Evolutionary conservation across 441 rosid genomes (phyloP).

Genomic region (Geranium incanum): DNA sequence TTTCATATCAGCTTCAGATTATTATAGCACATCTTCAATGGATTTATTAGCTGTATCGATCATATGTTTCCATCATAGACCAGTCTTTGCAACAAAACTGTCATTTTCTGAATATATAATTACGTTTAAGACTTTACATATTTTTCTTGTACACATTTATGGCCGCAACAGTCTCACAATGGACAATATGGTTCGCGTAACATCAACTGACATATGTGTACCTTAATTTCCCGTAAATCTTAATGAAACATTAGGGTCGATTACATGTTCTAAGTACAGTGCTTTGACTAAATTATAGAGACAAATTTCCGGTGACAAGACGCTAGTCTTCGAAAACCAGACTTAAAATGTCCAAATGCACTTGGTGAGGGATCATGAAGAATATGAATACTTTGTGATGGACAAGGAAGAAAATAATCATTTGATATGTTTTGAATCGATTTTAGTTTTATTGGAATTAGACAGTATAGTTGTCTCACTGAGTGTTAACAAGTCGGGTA

Average conservation of each 20-base stretch:
- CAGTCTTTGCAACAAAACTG: not conserved
- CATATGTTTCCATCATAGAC: not conserved
- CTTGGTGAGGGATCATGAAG: too few relatives aligned
- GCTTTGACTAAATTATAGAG: not conserved
- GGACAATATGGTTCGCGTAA: not conserved
- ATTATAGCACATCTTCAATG: not conserved
- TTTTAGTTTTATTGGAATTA: too few relatives aligned
- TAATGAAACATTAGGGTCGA: too few relatives aligned
- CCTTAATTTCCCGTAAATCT: not conserved
- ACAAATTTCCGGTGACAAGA: not conserved
- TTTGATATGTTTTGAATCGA: too few relatives aligned
- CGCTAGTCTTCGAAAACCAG: not conserved
- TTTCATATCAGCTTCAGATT: not conserved
- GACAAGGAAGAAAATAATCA: too few relatives aligned
- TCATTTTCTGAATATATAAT: not conserved
- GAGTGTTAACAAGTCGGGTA: too few relatives aligned
- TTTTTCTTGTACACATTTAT: not conserved
- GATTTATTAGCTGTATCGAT: constrained; percentile 1
- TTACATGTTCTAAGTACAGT: not conserved
- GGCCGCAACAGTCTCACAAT: not conserved
- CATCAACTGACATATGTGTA: not conserved
- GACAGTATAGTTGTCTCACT: too few relatives aligned
- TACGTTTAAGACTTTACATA: not conserved
- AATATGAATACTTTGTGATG: too few relatives aligned
- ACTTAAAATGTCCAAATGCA: not conserved